Evolutionary conservation across 1,284 basidiomycete species (phyloP).

Genomic region (Puccinia coronata): DNA sequence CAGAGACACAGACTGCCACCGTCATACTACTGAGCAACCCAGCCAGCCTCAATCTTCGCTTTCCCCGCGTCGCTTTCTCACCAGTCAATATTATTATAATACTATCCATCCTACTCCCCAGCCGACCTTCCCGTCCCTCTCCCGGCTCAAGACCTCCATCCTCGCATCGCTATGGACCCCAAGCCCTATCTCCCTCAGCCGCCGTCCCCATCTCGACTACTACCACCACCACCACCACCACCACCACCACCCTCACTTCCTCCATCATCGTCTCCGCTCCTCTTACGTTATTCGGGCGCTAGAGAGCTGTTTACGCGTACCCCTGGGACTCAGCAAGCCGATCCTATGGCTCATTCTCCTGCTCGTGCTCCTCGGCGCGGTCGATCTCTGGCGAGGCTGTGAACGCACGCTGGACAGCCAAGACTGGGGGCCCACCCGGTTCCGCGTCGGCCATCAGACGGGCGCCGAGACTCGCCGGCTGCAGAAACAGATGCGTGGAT

Average conservation of each 20-base stretch:
- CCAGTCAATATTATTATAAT: background rate
- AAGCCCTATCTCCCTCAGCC: no score
- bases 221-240: no score
- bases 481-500: background rate
- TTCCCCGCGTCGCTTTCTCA: background rate
- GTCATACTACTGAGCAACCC: background rate
- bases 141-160: background rate
- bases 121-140: background rate
- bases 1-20: background rate
- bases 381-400: conserved; percentile 9
- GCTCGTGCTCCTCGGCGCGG: background rate
- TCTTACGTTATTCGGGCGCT: background rate
- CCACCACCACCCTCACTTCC: background rate
- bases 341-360: background rate
- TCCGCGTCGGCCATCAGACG: conserved; percentile 11
- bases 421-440: conserved; percentile 28
- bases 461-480: conserved; percentile 6
- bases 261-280: background rate
- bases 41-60: background rate
- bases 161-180: background rate
- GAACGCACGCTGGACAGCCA: conserved; percentile 4
- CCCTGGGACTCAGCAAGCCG: background rate
- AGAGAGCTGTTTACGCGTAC: background rate
- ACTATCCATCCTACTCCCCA: background rate
- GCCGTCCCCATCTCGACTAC: background rate